Evolutionary conservation across 345 rosid genomes (phyloP).

Genomic region (Salix suchowensis): DNA sequence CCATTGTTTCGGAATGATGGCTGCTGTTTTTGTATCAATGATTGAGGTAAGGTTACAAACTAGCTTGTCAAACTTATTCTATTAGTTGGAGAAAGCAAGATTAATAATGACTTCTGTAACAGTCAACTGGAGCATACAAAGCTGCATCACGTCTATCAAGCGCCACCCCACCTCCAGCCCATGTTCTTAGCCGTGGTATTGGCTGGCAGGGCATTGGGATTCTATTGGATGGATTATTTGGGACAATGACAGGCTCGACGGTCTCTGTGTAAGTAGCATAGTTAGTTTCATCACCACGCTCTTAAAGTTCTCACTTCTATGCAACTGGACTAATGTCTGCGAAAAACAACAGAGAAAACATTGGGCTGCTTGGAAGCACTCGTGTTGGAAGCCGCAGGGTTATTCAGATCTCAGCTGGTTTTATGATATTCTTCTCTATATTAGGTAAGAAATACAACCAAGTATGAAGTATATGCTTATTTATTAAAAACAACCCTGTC

Average conservation of each 20-base stretch:
- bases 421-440: conserved; percentile 96
- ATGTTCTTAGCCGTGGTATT: conserved; percentile 95
- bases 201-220: conserved; percentile 99
- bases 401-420: conserved; percentile 92
- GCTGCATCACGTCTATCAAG: conserved; percentile 96
- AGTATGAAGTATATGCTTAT: not conserved
- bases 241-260: conserved; percentile 72
- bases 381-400: conserved; percentile 96
- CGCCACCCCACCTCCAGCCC: conserved; percentile 98
- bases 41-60: conserved; percentile 55
- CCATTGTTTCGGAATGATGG: conserved; percentile 98
- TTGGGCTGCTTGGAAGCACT: conserved; percentile 95
- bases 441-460: conserved; percentile 44
- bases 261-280: conserved; percentile 67
- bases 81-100: not conserved
- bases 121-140: conserved; percentile 97
- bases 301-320: conserved; percentile 8
- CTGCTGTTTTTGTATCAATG: conserved; percentile 86
- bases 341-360: conserved; percentile 63
- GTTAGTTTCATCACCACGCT: not conserved
- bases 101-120: conserved; percentile 14
- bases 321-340: conserved; percentile 7
- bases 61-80: not conserved
- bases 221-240: conserved; percentile 77
- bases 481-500: not conserved